Base-by-base conservation (phyloP, 805 yeast species). In the Kluyveromyces aestuarii region DNA sequence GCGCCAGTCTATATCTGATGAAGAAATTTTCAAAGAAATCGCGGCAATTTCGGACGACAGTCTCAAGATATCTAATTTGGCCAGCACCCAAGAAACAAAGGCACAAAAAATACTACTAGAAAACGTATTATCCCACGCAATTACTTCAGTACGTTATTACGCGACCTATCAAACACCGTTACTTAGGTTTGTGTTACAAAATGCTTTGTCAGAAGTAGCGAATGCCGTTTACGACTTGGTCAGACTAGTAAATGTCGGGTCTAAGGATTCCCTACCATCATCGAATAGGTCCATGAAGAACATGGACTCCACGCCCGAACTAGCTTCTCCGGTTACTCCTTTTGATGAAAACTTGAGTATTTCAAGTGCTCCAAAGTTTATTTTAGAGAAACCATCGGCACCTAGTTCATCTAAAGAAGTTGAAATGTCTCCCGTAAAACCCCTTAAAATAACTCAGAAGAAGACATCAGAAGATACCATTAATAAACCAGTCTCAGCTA, bases 111-210 rank as follows among this genome's bases (percentile, higher is more conserved):
- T 72, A 41, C 59, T 79, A 21, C 72, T 86, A 5, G 77, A 82
- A 48, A 82, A 84, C 41, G 74, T 91, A 0, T 76, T 85, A 21
- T 79, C 89, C 16, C 88, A 84, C 64, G 77, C 82, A 0, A 79
- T 91, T 40, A 81, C 96, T 3, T 75, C 88, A 1, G 77, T 90
- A 1, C 74, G 96, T 58, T 87, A 87, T 60, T 84, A 72, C 63
- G 78, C 85, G 0, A 68, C 81, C 10, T 82, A 84, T 55, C 70
- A 76, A 4, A 72, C 74, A n/a, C 59, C 86, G 2, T 66, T 87
- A 48, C 96, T 96, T 0, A 75, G 74, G 47, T 68, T 84, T 18
- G 75, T 88, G 2, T 74, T 89, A 17, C 84, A 87, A 64, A 77
- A 88, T 19, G 82, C 97, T 0, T 68, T 87, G 9, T 76, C 85